These are phyloP conservation scores for Leccinum ponderosum DNA, from an alignment of 1,284 basidiomycete genomes.

Conservation along the genomic window DNA sequence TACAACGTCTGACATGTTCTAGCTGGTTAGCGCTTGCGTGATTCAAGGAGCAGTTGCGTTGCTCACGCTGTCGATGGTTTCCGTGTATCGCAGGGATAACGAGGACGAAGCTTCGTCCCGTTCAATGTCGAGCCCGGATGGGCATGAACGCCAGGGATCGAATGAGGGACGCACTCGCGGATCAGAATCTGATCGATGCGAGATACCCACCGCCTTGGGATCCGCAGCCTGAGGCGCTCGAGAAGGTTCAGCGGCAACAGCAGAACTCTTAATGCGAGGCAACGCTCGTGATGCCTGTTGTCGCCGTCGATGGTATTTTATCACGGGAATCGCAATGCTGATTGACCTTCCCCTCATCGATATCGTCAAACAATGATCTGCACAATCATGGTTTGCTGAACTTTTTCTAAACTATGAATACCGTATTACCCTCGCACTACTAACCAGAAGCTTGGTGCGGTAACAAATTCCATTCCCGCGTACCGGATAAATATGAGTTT, in stretches of 20 bases:
- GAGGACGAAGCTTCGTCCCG: slow-evolving; percentile 74
- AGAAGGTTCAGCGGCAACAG: slow-evolving; percentile 27
- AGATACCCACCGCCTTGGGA: slow-evolving; percentile 79
- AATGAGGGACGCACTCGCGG: slow-evolving; percentile 66
- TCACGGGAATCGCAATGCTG: neutral
- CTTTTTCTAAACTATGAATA: neutral
- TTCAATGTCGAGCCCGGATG: slow-evolving; percentile 72
- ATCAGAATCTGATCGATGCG: slow-evolving; percentile 71
- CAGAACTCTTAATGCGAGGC: slow-evolving; percentile 13
- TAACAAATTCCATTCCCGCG: too few relatives aligned
- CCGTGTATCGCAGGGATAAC: slow-evolving; percentile 63
- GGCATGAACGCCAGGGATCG: slow-evolving; percentile 68
- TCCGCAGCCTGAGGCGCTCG: slow-evolving; percentile 37
- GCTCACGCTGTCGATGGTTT: neutral
- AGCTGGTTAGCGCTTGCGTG: slow-evolving; percentile 57
- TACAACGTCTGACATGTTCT: neutral
- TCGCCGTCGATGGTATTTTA: neutral
- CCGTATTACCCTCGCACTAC: too few relatives aligned
- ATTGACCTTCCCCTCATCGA: neutral
- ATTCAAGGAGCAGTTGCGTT: slow-evolving; percentile 70
- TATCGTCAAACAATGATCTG: neutral
- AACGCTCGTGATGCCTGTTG: slow-evolving; percentile 10
- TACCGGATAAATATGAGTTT: too few relatives aligned
- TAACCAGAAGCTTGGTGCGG: too few relatives aligned
- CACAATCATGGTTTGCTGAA: slow-evolving; percentile 5